A percentile compares a stretch with the other conserved stretches of the same genome.
Conservation (phyloP, 805 yeast genomes). For the Kazachstania viticola region DNA sequence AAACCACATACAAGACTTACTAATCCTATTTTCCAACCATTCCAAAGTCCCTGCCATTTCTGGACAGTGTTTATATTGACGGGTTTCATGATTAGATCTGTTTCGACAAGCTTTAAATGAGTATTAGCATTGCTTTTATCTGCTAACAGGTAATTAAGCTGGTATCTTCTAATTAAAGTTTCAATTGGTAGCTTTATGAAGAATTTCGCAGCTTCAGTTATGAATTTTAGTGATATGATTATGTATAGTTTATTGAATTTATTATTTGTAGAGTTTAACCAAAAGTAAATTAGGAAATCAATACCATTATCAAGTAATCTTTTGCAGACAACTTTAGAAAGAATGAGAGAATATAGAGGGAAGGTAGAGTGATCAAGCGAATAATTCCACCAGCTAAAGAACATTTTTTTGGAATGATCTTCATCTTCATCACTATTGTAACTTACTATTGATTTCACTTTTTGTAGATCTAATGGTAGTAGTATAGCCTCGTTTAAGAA, state of each 20-base stretch:
- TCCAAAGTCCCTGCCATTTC: slow-evolving; percentile 37
- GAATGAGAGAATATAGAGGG: slow-evolving; percentile 1
- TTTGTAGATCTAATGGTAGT: slow-evolving; percentile 72
- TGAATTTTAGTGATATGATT: slow-evolving; percentile 35
- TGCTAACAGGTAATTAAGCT: slow-evolving; percentile 47
- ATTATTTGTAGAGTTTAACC: slow-evolving; percentile 2
- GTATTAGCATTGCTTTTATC: no score
- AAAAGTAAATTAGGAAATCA: slow-evolving; percentile 6
- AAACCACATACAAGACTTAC: slow-evolving; percentile 72
- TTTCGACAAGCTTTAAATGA: background rate
- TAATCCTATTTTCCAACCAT: slow-evolving; percentile 88
- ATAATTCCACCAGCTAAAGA: background rate
- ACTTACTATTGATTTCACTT: slow-evolving; percentile 66
- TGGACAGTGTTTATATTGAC: slow-evolving; percentile 2
- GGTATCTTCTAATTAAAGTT: slow-evolving; percentile 74
- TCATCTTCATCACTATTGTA: no score
- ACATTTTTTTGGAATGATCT: background rate
- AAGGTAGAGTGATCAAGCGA: background rate
- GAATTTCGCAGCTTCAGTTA: slow-evolving; percentile 55
- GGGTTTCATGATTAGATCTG: slow-evolving; percentile 4
- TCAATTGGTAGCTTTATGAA: slow-evolving; percentile 78
- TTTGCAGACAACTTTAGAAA: slow-evolving; percentile 2
- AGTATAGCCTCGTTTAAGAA: slow-evolving; percentile 60
- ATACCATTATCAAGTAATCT: slow-evolving; percentile 5
- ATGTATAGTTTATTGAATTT: slow-evolving; percentile 1